Evolutionary conservation across 257 asterid genomes (phyloP), one percentile per base, ranked within the genome.

Genomic region (Fraxinus excelsior): DNA sequence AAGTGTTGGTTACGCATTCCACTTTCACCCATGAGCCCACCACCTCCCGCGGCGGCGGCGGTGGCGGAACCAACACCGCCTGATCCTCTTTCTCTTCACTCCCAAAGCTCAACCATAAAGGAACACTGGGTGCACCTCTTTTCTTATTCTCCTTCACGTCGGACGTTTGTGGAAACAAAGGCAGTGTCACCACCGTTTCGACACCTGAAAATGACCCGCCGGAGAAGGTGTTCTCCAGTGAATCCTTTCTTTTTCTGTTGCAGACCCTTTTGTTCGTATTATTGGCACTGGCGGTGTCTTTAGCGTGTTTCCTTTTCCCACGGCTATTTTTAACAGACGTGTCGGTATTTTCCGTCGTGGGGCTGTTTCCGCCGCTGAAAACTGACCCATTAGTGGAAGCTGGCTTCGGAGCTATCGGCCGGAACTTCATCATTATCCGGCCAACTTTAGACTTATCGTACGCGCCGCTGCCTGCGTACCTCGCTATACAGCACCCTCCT

Each of bases 321-420:
- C 68, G 68, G 18, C 68, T 35, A 62, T 6, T 62, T 62, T 25
- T 62, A 13, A 26, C 18, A 3, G 19, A 11, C 3, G 70, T 3
- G 0, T 80, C 75, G 72, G 70, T n/a, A 35, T 73, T 82, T 26
- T 85, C 86, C 35, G 34, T 31, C 32, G 35, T 62, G 31, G 87
- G 26, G 19, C 34, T 7, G 35, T 44, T 62, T n/a, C n/a, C 28
- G 12, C 70, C 83, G 11, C 81, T 72, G 7, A 87, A 80, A 13
- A 73, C 40, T 0, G 87, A 70, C 9, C 86, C 85, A 9, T 51
- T 56, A 0, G 72, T 7, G 2, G 84, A 78, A 51, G 84, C 70
- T 1, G 98, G 98, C 60, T 91, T 93, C 0, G 98, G 98, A 0
- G 98, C 98, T 21, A 93, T 91, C 0, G 97, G 98, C 37, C 98